These are phyloP conservation scores for Lentinula lateritia DNA, from an alignment of 768 basidiomycete genomes.

Conservation along the genomic window DNA sequence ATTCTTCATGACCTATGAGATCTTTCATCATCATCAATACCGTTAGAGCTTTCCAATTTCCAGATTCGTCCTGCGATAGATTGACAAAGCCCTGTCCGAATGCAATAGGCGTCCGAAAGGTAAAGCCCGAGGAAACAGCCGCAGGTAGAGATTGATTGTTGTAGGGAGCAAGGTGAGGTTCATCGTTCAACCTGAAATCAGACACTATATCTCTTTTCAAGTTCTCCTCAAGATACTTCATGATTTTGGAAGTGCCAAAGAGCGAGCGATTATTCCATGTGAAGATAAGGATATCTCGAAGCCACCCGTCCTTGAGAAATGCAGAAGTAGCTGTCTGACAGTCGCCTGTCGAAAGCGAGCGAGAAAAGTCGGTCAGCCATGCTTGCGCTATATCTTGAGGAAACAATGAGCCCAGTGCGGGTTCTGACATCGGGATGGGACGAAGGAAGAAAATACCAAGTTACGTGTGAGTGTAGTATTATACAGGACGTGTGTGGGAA, in stretches of 20 bases:
- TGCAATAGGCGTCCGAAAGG: constrained; percentile 25
- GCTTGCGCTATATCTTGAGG: neutral
- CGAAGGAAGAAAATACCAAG: neutral
- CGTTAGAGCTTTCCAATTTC: constrained; percentile 29
- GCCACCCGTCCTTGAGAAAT: constrained; percentile 30
- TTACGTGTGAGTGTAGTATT: neutral
- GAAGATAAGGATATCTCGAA: constrained; percentile 37
- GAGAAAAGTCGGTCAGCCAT: constrained; percentile 13
- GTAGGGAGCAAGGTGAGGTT: constrained; percentile 15
- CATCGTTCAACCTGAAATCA: constrained; percentile 20
- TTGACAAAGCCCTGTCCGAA: constrained; percentile 28
- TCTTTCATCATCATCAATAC: constrained; percentile 27
- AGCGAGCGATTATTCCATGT: constrained; percentile 37
- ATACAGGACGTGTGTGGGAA: neutral
- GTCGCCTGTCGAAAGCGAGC: constrained; percentile 7
- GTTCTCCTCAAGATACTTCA: constrained; percentile 20
- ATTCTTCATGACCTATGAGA: constrained; percentile 30
- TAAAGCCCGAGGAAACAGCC: constrained; percentile 29
- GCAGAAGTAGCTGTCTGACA: constrained; percentile 14
- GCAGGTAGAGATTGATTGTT: constrained; percentile 9
- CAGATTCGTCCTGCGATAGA: constrained; percentile 18
- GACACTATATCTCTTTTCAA: constrained; percentile 11
- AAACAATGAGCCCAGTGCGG: neutral
- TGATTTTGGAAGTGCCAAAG: constrained; percentile 25
- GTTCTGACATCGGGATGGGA: neutral